Evolutionary conservation across 768 basidiomycete genomes (phyloP), one percentile per base, ranked within the genome.

Genomic region (Kwoniella sp.): DNA sequence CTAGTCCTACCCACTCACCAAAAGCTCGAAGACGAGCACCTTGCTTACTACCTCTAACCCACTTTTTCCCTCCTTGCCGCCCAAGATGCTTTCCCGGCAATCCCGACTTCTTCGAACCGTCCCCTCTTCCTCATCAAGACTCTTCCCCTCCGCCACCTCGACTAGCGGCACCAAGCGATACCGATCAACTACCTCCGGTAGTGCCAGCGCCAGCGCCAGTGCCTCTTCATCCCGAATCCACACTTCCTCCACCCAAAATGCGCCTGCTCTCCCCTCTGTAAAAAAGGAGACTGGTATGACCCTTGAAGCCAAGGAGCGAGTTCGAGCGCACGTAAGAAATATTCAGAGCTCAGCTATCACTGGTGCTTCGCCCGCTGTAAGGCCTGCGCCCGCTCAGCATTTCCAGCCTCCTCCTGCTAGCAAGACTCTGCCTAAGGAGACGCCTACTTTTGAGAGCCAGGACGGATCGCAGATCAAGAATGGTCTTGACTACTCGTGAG

Each of bases 281-380:
- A 52, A 55, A 19, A 67, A 58, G 60, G 73, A 72, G 29, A 62
- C 53, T 33, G 73, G 72, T 24, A 73, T 79, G 15, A 88, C 89
- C 77, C 76, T 88, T 60, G 91, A 92, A 48, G 90, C 90, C 47
- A 91, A 89, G 82, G 85, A 86, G 54, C 86, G 90, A 80, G 88
- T 92, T 55, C 83, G 85, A 71, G 90, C 90, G 71, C 87, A 89
- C 81, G 88, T 87, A 9, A 83, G 91, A 71, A 83, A 85, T 72
- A 85, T 92, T 76, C 90, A 88, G 77, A 86, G 87, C 64, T 85
- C 88, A 13, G 85, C 88, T 6, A 77, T 82, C 21, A 82, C 83
- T 64, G 83, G 84, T 63, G 90, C 90, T 58, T 82, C 83, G 29
- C 84, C 88, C 56, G 86, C 87, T 36, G 86, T 85, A 65, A 87